Evolutionary conservation across 192 early-diverging fungal species (phyloP).

Genomic region (Tieghemiomyces parasiticus): DNA sequence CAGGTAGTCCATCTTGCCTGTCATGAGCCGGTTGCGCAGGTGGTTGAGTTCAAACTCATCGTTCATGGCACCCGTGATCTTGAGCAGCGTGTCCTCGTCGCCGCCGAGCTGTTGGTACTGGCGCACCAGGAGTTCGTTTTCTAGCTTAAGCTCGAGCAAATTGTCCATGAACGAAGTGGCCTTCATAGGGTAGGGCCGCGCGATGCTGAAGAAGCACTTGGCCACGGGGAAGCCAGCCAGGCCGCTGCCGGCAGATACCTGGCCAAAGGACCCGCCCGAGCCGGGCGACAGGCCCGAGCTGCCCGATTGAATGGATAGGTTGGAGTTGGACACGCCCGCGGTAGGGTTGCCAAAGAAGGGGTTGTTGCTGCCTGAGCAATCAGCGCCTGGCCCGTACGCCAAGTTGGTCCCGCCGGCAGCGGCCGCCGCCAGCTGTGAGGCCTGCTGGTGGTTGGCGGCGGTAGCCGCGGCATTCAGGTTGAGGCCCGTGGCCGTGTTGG

Average conservation of each 20-base stretch:
- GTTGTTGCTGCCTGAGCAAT: not conserved
- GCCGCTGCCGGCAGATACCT: not conserved
- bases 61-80: not conserved
- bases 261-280: not conserved
- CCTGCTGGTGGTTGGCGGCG: not conserved
- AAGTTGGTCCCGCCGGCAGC: not conserved
- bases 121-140: slow-evolving; percentile 23
- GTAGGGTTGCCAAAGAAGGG: not conserved
- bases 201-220: slow-evolving; percentile 28
- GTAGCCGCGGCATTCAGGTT: not conserved
- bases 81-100: slow-evolving; percentile 1
- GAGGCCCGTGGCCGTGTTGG: not conserved
- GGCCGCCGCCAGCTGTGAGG: too few relatives aligned
- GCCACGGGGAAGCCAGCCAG: slow-evolving; percentile 10
- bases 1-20: not conserved
- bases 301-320: not conserved
- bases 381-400: too few relatives aligned
- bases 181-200: slow-evolving; percentile 25
- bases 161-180: slow-evolving; percentile 24
- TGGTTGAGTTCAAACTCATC: slow-evolving; percentile 1
- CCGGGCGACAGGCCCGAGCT: not conserved
- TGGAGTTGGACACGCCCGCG: slow-evolving; percentile 3
- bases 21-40: not conserved
- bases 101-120: slow-evolving; percentile 16
- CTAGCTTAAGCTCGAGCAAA: slow-evolving; percentile 28